A percentile compares a stretch with the other conserved stretches of the same genome.
These are phyloP conservation scores for Auricularia sp. DNA, from an alignment of 768 basidiomycete species.

Conservation along the genomic window DNA sequence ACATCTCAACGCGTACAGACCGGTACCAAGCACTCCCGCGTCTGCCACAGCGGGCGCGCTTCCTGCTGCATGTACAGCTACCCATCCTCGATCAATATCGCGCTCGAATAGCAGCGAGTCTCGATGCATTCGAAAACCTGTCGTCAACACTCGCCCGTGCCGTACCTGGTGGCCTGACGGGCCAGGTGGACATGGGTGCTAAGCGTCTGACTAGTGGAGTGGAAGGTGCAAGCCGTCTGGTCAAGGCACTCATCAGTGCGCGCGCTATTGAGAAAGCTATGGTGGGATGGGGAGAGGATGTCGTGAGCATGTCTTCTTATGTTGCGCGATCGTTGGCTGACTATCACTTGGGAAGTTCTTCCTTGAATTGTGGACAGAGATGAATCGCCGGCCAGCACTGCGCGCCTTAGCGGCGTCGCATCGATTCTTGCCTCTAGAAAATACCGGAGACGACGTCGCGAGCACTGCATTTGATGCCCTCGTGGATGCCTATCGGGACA, in stretches of 20 bases:
- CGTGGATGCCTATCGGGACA: constrained; percentile 47
- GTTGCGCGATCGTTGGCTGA: not conserved
- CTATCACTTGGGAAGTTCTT: constrained; percentile 54
- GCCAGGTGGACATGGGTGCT: constrained; percentile 44
- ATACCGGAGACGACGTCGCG: constrained; percentile 28
- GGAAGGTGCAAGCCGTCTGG: constrained; percentile 71
- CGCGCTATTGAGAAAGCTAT: constrained; percentile 60
- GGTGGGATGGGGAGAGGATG: constrained; percentile 80
- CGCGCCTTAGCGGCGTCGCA: constrained; percentile 42
- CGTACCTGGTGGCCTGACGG: constrained; percentile 78
- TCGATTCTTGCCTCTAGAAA: constrained; percentile 34
- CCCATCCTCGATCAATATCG: constrained; percentile 74
- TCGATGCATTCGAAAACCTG: constrained; percentile 90
- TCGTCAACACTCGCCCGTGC: constrained; percentile 81
- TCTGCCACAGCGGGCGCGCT: constrained; percentile 66
- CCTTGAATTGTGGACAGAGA: constrained; percentile 80
- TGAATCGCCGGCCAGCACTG: constrained; percentile 48
- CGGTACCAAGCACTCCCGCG: constrained; percentile 84
- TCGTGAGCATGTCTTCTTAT: constrained; percentile 40
- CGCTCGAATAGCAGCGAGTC: constrained; percentile 64
- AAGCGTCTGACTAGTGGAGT: constrained; percentile 68
- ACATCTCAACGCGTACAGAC: constrained; percentile 35
- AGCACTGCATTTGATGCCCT: constrained; percentile 76
- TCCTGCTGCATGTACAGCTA: constrained; percentile 76
- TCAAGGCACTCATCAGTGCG: constrained; percentile 79